Conservation (phyloP, 2,329 filamentous ascomycete genomes). For the Aspergillus pseudoterreus region DNA sequence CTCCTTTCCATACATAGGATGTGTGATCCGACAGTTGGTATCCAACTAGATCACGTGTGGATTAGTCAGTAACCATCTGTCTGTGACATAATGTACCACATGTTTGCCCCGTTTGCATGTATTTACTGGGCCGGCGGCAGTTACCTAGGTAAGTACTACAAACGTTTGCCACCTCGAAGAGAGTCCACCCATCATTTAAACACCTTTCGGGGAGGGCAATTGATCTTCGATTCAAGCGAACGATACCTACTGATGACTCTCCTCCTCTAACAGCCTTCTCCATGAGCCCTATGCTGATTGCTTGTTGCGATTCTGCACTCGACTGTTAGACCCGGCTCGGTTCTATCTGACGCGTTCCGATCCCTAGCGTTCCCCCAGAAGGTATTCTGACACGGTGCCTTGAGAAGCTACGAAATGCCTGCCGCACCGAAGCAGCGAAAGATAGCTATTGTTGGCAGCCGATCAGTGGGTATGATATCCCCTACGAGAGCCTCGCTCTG, state of each 20-base stretch:
- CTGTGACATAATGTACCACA: constrained; percentile 7
- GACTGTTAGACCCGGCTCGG: not conserved
- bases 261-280: no score
- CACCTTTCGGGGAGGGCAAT: not conserved
- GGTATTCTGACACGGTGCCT: not conserved
- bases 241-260: no score
- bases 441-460: constrained; percentile 91
- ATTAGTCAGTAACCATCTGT: not conserved
- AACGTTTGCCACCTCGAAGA: constrained; percentile 15
- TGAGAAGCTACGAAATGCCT: constrained; percentile 51
- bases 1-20: no score
- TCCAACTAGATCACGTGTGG: not conserved
- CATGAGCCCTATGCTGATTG: no score
- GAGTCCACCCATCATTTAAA: constrained; percentile 4
- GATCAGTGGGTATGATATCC: constrained; percentile 70
- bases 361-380: not conserved
- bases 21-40: no score
- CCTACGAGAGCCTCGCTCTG: not conserved
- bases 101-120: constrained; percentile 9
- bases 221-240: no score
- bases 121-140: not conserved
- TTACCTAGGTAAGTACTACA: not conserved
- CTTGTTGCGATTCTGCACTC: not conserved
- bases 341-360: not conserved
- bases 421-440: constrained; percentile 82